These are phyloP conservation scores for Cylindrodendrum hubeiense DNA, from an alignment of 2,329 filamentous ascomycete species.

Conservation along the genomic window DNA sequence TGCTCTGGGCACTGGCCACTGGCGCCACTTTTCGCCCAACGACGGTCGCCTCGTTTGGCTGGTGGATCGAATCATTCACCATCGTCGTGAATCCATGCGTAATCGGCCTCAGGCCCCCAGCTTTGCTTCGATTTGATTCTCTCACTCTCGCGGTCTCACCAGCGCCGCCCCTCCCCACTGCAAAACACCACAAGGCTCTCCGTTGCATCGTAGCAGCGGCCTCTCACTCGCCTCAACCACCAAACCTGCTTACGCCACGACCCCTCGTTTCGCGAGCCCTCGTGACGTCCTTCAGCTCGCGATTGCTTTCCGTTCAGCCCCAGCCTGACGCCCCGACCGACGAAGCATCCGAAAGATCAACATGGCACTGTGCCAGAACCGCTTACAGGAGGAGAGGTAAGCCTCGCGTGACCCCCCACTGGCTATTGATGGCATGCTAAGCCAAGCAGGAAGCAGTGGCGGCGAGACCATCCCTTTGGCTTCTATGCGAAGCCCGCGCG, in stretches of 20 bases:
- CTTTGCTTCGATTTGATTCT: conserved; percentile 31
- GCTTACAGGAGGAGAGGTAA: conserved; percentile 89
- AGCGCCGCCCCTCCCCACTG: not conserved
- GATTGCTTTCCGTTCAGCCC: conserved; percentile 14
- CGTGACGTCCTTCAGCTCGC: conserved; percentile 21
- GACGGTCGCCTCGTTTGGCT: conserved; percentile 28
- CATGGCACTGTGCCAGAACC: conserved; percentile 91
- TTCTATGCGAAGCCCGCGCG: conserved; percentile 94
- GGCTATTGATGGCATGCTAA: conserved; percentile 33
- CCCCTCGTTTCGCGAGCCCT: conserved; percentile 20
- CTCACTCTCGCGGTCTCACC: conserved; percentile 8
- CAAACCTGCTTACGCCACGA: conserved; percentile 6
- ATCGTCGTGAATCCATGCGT: conserved; percentile 39
- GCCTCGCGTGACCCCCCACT: conserved; percentile 37
- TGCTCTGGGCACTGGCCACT: conserved; percentile 13
- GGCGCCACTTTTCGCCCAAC: conserved; percentile 36
- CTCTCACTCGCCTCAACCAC: not conserved
- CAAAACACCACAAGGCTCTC: conserved; percentile 12
- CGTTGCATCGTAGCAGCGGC: conserved; percentile 9
- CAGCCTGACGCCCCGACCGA: conserved; percentile 3
- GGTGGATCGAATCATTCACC: conserved; percentile 43
- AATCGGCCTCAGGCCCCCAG: conserved; percentile 28
- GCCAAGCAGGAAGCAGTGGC: conserved; percentile 87
- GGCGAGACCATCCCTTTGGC: conserved; percentile 95
- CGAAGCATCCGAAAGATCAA: conserved; percentile 27